Evolutionary conservation across 345 rosid genomes (phyloP), one percentile per base, ranked within the genome.

Genomic region (Lagerstroemia speciosa): DNA sequence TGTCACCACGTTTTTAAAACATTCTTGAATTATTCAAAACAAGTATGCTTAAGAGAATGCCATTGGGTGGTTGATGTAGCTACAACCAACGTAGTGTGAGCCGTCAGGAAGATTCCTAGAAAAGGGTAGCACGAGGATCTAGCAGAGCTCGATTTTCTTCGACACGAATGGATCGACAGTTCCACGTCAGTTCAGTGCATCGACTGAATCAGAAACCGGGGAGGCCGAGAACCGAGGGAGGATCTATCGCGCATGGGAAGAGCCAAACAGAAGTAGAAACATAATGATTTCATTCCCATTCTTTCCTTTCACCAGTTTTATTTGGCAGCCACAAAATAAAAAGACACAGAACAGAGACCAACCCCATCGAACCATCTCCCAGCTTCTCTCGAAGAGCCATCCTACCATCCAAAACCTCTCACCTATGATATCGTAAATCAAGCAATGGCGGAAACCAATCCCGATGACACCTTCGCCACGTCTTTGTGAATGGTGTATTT

Each of bases 341-440:
- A 58, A 58, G 63, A 58, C 63, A 10, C 63, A 30, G 29, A 29
- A 30, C 63, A 58, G 27, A 27, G 33, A 58, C 63, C 63, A 58
- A 16, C 2, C 34, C 63, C 60, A 58, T 58, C 30, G 15, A 29
- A 27, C 20, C 34, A 58, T 24, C 60, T 30, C 30, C 17, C 14
- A 12, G 11, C 31, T 57, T 58, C 63, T 30, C 63, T 9, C 12
- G 63, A 14, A 27, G 33, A 27, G 27, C 14, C 19, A 15, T 27
- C 17, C 63, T 12, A 11, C 31, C 27, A 58, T 20, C 33, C 63
- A 58, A n/a, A 30, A 58, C 63, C 63, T 58, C 63, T 14, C 2
- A 26, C 29, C 16, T 16, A 7, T 26, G 34, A 58, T 58, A n/a
- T 58, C 32, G 4, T 58, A 58, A 58, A 58, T 58, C 9, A 27